Conservation (phyloP, 371 early-diverging fungal species). For the Apophysomyces trapeziformis region DNA sequence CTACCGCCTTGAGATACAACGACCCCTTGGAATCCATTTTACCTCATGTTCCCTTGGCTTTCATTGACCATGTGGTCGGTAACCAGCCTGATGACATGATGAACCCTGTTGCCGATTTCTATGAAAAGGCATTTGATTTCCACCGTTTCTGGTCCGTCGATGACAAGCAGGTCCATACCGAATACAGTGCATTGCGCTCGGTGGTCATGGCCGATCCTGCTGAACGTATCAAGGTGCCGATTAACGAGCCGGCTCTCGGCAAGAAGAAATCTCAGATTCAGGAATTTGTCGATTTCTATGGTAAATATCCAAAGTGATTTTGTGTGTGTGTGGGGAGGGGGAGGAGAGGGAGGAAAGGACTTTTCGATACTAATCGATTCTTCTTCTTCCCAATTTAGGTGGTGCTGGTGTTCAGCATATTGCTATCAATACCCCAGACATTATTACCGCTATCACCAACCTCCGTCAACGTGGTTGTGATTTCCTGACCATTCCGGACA, state of each 20-base stretch:
- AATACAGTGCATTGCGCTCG: conserved; percentile 93
- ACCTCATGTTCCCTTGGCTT: conserved; percentile 67
- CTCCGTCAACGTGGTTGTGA: conserved; percentile 89
- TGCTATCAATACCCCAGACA: conserved; percentile 88
- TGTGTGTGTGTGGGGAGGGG: too few species aligned
- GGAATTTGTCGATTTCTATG: conserved; percentile 96
- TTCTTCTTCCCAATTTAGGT: conserved; percentile 17
- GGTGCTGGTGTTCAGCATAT: conserved; percentile 96
- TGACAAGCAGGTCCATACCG: conserved; percentile 95
- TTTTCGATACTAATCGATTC: background rate
- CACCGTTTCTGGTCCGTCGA: conserved; percentile 99
- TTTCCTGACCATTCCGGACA: conserved; percentile 85
- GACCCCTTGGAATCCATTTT: conserved; percentile 66
- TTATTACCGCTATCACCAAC: conserved; percentile 81
- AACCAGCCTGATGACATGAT: conserved; percentile 95
- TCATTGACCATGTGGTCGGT: conserved; percentile 94
- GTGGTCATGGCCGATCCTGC: conserved; percentile 96
- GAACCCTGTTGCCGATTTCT: conserved; percentile 82
- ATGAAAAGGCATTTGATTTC: conserved; percentile 90
- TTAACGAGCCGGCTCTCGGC: conserved; percentile 97
- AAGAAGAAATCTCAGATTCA: conserved; percentile 95
- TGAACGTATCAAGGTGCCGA: conserved; percentile 95
- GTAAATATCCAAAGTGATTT: conserved; percentile 24
- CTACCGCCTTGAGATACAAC: conserved; percentile 39
- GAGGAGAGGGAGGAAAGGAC: background rate